Conservation (phyloP, 2,329 filamentous ascomycete species). For the Xylaria sp. region DNA sequence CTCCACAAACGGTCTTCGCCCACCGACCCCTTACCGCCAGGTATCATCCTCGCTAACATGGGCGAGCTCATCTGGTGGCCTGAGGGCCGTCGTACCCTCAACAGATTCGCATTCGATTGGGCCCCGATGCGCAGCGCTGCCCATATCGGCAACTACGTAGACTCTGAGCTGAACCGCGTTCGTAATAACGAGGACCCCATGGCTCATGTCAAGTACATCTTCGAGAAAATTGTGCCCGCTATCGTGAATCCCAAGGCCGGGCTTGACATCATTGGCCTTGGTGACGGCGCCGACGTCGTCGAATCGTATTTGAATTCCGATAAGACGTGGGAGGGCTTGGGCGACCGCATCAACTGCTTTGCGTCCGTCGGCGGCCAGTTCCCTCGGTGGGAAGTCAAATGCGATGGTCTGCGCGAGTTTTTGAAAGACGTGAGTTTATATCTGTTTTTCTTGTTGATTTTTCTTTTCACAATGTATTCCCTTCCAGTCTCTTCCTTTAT, state of each 20-base stretch:
- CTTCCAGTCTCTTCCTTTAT: not conserved
- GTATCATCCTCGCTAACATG: constrained; percentile 80
- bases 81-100: constrained; percentile 69
- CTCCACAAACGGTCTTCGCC: constrained; percentile 51
- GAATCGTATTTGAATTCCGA: constrained; percentile 68
- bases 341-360: constrained; percentile 59
- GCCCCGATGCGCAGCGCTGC: constrained; percentile 72
- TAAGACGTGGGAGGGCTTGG: constrained; percentile 62
- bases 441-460: constrained; percentile 13
- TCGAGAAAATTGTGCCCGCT: constrained; percentile 69
- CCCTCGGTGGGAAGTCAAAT: constrained; percentile 54
- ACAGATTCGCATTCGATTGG: constrained; percentile 64
- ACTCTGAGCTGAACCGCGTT: constrained; percentile 69
- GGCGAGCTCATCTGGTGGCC: constrained; percentile 84
- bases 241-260: constrained; percentile 62
- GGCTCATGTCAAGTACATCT: constrained; percentile 75
- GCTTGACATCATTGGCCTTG: constrained; percentile 77
- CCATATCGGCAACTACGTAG: constrained; percentile 64
- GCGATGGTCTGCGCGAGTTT: constrained; percentile 61
- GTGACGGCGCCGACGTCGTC: constrained; percentile 70
- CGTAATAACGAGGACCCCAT: constrained; percentile 65
- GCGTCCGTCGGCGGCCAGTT: constrained; percentile 62
- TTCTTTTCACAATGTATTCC: not conserved
- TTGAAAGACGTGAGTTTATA: constrained; percentile 59
- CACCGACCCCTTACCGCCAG: constrained; percentile 57